Percentiles rank a stretch among this genome's conserved stretches.
phyloP scores from a whole-genome alignment of 106 monocot genomes.

The Triglochin maritima region DNA sequence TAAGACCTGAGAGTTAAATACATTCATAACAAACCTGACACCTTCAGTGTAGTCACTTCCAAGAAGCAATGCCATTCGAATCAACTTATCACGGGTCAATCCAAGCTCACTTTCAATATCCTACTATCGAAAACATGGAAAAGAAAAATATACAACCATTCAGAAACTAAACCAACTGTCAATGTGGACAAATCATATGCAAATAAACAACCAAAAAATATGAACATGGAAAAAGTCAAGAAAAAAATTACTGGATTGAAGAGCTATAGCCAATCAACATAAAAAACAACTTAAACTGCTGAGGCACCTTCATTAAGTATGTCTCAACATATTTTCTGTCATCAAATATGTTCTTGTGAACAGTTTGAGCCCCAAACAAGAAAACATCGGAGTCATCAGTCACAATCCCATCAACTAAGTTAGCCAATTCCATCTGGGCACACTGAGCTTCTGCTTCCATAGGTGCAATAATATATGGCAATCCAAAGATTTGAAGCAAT shows the following conservation, averaged over 20 bases:
- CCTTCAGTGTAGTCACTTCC: constrained; percentile 99
- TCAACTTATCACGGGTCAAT: constrained; percentile 65
- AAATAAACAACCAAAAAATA: background rate
- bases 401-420: constrained; percentile 91
- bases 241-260: background rate
- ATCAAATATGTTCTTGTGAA: constrained; percentile 98
- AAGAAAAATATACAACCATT: background rate
- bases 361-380: constrained; percentile 81
- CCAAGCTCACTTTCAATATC: constrained; percentile 96
- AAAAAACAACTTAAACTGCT: background rate
- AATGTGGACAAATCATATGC: background rate
- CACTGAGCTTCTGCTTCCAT: constrained; percentile 99
- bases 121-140: constrained; percentile 22
- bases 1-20: too few relatives aligned
- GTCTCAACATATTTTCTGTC: constrained; percentile 99
- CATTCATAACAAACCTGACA: constrained; percentile 46
- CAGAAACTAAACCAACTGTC: background rate
- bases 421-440: constrained; percentile 82
- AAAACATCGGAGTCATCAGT: constrained; percentile 99
- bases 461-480: constrained; percentile 98
- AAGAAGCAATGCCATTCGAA: constrained; percentile 91
- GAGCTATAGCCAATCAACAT: too few relatives aligned
- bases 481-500: constrained; percentile 98
- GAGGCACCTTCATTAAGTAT: constrained; percentile 89
- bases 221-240: background rate